phyloP scores from a whole-genome alignment of 2,329 filamentous ascomycete species.

The Didymella segeticola region DNA sequence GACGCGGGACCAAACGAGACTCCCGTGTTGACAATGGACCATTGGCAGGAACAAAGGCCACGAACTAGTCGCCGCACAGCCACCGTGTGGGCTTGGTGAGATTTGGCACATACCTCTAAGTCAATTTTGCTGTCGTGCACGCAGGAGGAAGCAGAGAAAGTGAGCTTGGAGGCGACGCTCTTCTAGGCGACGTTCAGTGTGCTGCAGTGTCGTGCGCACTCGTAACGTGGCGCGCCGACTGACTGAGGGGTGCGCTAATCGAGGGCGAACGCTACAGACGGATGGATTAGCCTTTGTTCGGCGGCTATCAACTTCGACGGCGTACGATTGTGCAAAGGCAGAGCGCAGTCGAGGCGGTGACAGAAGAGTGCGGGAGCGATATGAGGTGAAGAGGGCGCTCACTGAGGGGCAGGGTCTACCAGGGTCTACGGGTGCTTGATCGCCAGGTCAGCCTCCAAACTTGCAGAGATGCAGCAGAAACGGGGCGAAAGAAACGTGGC shows the following conservation, averaged over 20 bases:
- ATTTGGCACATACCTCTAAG: conserved; percentile 9
- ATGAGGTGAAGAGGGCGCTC: conserved; percentile 14
- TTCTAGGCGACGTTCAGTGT: conserved; percentile 2
- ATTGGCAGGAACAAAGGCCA: conserved; percentile 7
- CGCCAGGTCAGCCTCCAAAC: conserved; percentile 25
- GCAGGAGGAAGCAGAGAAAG: not conserved
- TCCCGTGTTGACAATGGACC: conserved; percentile 15
- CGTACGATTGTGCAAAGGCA: conserved; percentile 8
- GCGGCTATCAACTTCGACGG: conserved; percentile 9
- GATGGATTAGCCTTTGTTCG: conserved; percentile 10
- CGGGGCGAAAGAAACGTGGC: conserved; percentile 11
- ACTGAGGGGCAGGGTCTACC: conserved; percentile 23
- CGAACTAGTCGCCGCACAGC: conserved; percentile 13
- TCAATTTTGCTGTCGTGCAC: conserved; percentile 7
- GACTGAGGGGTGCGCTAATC: conserved; percentile 19
- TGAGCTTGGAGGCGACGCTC: conserved; percentile 2
- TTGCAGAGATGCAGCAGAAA: conserved; percentile 1
- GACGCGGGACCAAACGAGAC: conserved; percentile 17
- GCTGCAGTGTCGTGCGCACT: conserved; percentile 9
- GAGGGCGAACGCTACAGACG: conserved; percentile 13
- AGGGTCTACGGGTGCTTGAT: conserved; percentile 21
- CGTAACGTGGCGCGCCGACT: conserved; percentile 14
- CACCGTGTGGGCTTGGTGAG: conserved; percentile 3
- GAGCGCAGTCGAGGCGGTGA: conserved; percentile 8
- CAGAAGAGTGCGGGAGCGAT: conserved; percentile 11